Base-by-base conservation (phyloP, 2,329 filamentous ascomycete species). In the Cadophora sp. region DNA sequence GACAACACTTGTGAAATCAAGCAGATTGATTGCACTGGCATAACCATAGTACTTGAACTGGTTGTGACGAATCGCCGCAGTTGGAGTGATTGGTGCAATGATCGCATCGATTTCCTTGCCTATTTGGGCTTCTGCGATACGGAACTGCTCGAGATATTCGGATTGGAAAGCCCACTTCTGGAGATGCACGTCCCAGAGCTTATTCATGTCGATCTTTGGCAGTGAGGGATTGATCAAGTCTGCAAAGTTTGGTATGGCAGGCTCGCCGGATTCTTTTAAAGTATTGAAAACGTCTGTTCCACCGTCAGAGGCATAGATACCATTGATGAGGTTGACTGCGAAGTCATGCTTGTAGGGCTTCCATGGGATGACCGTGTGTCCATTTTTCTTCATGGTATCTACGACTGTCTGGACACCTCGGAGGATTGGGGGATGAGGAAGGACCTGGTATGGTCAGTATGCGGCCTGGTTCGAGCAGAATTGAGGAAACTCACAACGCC, bases 1-100 rank as follows among this genome's bases (percentile, higher is more conserved):
- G 16, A 81, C 80, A 1, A 81, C 80, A 55, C 78, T 81, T 1
- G 81, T 74, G 29, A 75, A 73, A 66, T 78, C 75, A 1, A 77
- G 37, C 31, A 77, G 40, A 56, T 76, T 77, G 8, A 74, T 69
- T 12, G 68, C 70, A 64, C 60, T 73, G 0, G 74, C 67, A 64
- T 76, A 77, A 0, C 69, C 74, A 50, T 73, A 73, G 26, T 72
- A 73, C 50, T 71, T 72, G 66, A 73, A 73, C 43, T 71, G 68
- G 46, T 73, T 68, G 51, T 74, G 74, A 11, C 78, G 71, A 12
- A 78, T 70, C 1, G 78, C 77, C 2, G 79, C 77, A 60, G 75
- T 78, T 0, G 78, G 76, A 1, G 77, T 72, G 3, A 76, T 72
- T 6, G 78, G 77, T 50, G 74, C 71, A 66, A 80, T 75, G 46